Conservation (phyloP, 305 asterid species). For the Coffea humblotiana region DNA sequence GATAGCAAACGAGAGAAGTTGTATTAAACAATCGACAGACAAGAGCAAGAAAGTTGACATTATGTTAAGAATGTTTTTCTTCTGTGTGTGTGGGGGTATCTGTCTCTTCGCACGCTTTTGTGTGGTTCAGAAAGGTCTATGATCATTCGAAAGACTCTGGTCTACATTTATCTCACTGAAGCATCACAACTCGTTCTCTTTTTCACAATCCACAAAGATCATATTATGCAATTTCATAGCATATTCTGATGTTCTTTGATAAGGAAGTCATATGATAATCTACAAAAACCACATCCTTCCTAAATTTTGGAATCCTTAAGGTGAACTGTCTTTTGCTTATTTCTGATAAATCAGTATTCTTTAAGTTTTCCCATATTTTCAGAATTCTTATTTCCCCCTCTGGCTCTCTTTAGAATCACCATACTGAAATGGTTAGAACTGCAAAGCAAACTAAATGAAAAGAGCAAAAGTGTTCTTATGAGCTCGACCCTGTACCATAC, state of each 20-base stretch:
- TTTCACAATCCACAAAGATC: background rate
- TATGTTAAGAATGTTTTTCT: background rate
- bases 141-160: background rate
- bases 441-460: background rate
- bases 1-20: background rate
- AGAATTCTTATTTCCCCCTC: background rate
- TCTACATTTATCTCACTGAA: background rate
- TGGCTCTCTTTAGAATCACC: background rate
- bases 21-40: constrained; percentile 5
- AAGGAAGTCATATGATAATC: background rate
- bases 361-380: background rate
- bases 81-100: background rate
- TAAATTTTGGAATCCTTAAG: no score
- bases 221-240: background rate
- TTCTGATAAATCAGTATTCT: no score
- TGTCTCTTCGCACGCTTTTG: background rate
- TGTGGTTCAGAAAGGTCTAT: background rate
- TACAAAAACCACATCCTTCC: background rate
- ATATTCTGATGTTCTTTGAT: background rate
- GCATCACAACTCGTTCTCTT: background rate
- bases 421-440: background rate
- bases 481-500: background rate
- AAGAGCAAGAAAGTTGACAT: background rate
- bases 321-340: no score
- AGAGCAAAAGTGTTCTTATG: background rate